Evolutionary conservation across 1,284 basidiomycete species (phyloP).

Genomic region (Ustilago lituana): DNA sequence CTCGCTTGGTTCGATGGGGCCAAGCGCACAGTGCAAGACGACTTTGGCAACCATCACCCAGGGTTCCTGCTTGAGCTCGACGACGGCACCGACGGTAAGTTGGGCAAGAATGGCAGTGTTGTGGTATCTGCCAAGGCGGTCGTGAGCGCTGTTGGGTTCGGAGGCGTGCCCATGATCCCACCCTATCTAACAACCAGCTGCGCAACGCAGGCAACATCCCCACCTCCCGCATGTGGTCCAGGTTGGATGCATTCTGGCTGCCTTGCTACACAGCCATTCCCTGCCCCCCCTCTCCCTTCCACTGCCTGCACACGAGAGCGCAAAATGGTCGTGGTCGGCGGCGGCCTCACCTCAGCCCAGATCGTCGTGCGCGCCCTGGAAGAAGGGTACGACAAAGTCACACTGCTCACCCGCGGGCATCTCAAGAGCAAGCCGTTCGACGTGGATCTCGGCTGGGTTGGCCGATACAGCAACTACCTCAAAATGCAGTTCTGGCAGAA

Average conservation of each 20-base stretch:
- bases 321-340: constrained; percentile 65
- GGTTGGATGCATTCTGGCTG: constrained; percentile 67
- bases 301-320: constrained; percentile 10
- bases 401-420: constrained; percentile 62
- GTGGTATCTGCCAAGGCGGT: constrained; percentile 47
- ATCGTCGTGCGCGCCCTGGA: constrained; percentile 62
- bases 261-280: constrained; percentile 49
- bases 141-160: constrained; percentile 65
- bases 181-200: constrained; percentile 11
- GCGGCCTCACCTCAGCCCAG: constrained; percentile 68
- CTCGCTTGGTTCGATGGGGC: constrained; percentile 39
- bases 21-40: constrained; percentile 24
- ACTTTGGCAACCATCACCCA: constrained; percentile 25
- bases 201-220: no score
- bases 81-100: neutral
- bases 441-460: constrained; percentile 63
- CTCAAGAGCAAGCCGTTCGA: constrained; percentile 67
- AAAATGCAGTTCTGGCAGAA: constrained; percentile 67
- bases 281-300: constrained; percentile 27
- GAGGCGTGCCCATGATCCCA: constrained; percentile 59
- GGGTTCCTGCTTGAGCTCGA: constrained; percentile 37
- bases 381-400: constrained; percentile 60
- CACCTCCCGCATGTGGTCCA: constrained; percentile 21
- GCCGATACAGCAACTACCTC: constrained; percentile 58
- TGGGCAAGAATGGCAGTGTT: neutral